Evolutionary conservation across 306 rosid species (phyloP).

Genomic region (Cucurbita pepo): DNA sequence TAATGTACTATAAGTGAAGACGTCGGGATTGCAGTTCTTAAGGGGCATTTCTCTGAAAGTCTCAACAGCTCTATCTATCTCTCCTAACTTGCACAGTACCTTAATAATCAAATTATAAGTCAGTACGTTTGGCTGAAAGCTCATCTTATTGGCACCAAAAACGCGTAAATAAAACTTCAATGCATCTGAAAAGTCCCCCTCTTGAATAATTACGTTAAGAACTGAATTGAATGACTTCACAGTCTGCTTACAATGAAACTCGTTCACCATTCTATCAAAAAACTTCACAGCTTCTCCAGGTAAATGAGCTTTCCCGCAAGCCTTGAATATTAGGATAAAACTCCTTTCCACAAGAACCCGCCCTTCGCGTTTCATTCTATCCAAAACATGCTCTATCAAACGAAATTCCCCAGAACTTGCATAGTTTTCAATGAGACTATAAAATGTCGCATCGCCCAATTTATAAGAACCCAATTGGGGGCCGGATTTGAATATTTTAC

Average conservation of each 20-base stretch:
- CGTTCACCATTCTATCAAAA: conserved; percentile 61
- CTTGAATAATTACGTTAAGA: conserved; percentile 65
- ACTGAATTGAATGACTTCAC: conserved; percentile 78
- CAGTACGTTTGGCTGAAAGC: conserved; percentile 48
- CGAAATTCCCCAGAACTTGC: conserved; percentile 38
- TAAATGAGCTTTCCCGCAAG: conserved; percentile 75
- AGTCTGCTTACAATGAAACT: conserved; percentile 60
- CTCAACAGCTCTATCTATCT: conserved; percentile 60
- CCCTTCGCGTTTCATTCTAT: conserved; percentile 50
- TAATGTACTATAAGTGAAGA: conserved; percentile 53
- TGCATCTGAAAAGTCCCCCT: conserved; percentile 33
- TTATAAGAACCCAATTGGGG: conserved; percentile 53
- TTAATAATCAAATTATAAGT: conserved; percentile 73
- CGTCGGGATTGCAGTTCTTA: conserved; percentile 48
- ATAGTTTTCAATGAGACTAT: conserved; percentile 50
- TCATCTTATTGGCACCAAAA: conserved; percentile 12
- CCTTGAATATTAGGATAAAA: conserved; percentile 56
- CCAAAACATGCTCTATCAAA: conserved; percentile 46
- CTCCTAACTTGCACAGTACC: conserved; percentile 67
- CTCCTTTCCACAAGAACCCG: conserved; percentile 40
- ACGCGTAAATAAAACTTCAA: conserved; percentile 43
- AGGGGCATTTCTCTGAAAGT: conserved; percentile 56
- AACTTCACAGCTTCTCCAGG: conserved; percentile 55
- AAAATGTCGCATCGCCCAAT: conserved; percentile 63
- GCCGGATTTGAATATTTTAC: conserved; percentile 44